These are phyloP conservation scores for Capniomyces stellatus DNA, from an alignment of 371 early-diverging fungal genomes.

Conservation along the genomic window DNA sequence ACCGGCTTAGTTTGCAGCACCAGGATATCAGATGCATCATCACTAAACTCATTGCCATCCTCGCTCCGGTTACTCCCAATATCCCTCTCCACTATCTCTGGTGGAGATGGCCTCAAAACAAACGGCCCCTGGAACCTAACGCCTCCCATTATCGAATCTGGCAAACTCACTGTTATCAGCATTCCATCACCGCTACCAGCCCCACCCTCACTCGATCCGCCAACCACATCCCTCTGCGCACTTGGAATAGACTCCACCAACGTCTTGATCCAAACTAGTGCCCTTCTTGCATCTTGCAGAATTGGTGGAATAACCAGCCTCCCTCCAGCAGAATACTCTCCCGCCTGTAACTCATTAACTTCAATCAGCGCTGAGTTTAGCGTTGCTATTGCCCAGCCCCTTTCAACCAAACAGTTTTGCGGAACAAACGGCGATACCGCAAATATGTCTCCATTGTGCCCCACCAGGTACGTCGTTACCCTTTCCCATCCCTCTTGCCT, in stretches of 20 bases:
- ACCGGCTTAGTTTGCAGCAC: constrained; percentile 14
- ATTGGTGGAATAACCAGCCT: constrained; percentile 17
- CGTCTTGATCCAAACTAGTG: neutral
- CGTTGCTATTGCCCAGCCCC: constrained; percentile 14
- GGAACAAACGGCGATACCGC: constrained; percentile 22
- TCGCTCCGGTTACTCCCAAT: constrained; percentile 1
- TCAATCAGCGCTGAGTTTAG: constrained; percentile 15
- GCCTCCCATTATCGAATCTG: constrained; percentile 6
- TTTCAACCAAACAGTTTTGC: constrained; percentile 14
- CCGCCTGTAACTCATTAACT: constrained; percentile 23
- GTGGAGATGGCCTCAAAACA: constrained; percentile 17
- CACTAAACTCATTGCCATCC: constrained; percentile 9
- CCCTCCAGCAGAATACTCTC: constrained; percentile 14
- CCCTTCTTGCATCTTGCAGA: constrained; percentile 10
- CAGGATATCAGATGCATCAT: constrained; percentile 20
- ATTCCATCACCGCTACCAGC: neutral
- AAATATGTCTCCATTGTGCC: constrained; percentile 16
- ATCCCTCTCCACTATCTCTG: neutral
- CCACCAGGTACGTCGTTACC: constrained; percentile 14
- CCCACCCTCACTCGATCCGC: neutral
- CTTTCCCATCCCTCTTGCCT: constrained; percentile 20
- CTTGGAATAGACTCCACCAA: neutral
- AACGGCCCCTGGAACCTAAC: constrained; percentile 19
- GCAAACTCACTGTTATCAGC: constrained; percentile 7
- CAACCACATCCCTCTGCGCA: neutral